These are phyloP conservation scores for Nannizziopsis arthrosporioides DNA, from an alignment of 2,329 filamentous ascomycete genomes.

Conservation along the genomic window DNA sequence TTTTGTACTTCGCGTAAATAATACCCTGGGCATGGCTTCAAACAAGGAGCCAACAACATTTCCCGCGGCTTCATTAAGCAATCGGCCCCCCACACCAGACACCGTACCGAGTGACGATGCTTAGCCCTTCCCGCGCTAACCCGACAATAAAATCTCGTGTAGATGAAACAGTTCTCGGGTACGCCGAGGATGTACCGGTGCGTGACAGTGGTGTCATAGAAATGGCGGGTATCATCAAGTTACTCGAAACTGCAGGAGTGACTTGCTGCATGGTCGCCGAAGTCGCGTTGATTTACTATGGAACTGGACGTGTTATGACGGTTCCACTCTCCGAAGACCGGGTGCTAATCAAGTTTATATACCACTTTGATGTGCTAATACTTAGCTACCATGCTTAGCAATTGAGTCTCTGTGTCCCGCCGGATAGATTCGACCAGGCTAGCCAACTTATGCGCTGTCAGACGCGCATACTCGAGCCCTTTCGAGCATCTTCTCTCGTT, in stretches of 20 bases:
- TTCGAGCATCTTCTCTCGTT: conserved; percentile 13
- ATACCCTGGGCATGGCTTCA: no score
- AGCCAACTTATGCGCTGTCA: background rate
- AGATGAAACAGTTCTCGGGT: background rate
- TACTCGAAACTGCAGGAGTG: conserved; percentile 8
- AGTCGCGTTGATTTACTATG: conserved; percentile 15
- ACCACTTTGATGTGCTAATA: background rate
- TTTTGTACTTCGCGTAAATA: no score
- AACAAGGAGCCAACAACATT: no score
- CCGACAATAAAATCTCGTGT: no score
- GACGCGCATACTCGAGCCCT: background rate
- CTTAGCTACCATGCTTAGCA: background rate
- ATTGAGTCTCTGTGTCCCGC: conserved; percentile 2
- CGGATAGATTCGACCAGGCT: background rate
- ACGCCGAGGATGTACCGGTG: background rate
- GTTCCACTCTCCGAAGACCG: conserved; percentile 6
- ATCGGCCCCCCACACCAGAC: no score
- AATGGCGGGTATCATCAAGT: background rate
- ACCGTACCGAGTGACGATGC: no score
- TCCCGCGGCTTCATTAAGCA: no score
- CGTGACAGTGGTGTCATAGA: background rate
- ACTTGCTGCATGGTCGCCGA: conserved; percentile 12
- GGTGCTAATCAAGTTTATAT: background rate
- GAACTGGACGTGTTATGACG: conserved; percentile 5
- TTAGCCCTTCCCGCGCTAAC: no score